A percentile compares a stretch with the other conserved stretches of the same genome.
phyloP scores from a whole-genome alignment of 1,284 basidiomycete genomes.

The Polyporus tsugae region DNA sequence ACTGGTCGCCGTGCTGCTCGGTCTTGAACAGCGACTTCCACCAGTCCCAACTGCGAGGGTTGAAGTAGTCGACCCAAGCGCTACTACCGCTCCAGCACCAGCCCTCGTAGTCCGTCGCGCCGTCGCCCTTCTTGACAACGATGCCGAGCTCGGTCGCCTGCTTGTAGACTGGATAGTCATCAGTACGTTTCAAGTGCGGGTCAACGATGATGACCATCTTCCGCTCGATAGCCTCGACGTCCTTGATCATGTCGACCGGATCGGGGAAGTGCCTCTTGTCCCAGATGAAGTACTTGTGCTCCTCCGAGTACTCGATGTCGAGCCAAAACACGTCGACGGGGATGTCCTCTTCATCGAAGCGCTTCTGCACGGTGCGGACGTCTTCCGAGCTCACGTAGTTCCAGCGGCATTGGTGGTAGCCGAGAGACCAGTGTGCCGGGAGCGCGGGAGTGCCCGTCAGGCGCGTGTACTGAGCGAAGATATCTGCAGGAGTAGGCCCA shows the following conservation, averaged over 20 bases:
- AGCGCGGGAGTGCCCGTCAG: constrained; percentile 89
- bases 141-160: constrained; percentile 84
- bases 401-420: constrained; percentile 98
- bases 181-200: constrained; percentile 91
- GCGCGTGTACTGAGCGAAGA: constrained; percentile 87
- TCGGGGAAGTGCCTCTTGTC: constrained; percentile 92
- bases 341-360: constrained; percentile 94
- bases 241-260: constrained; percentile 92
- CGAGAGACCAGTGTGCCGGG: constrained; percentile 92
- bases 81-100: constrained; percentile 99
- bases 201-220: constrained; percentile 99
- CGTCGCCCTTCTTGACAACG: constrained; percentile 83
- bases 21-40: constrained; percentile 89
- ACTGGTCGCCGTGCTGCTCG: constrained; percentile 55
- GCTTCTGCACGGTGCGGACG: constrained; percentile 84
- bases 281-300: constrained; percentile 99
- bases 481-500: constrained; percentile 82
- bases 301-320: constrained; percentile 95
- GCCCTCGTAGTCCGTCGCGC: constrained; percentile 90
- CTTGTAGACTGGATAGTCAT: constrained; percentile 87
- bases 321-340: constrained; percentile 99
- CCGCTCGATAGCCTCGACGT: constrained; percentile 85
- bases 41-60: constrained; percentile 90
- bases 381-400: constrained; percentile 96
- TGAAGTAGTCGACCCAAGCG: constrained; percentile 98